These are phyloP conservation scores for Neospermospora avenae DNA, from an alignment of 2,329 filamentous ascomycete species.

Conservation along the genomic window DNA sequence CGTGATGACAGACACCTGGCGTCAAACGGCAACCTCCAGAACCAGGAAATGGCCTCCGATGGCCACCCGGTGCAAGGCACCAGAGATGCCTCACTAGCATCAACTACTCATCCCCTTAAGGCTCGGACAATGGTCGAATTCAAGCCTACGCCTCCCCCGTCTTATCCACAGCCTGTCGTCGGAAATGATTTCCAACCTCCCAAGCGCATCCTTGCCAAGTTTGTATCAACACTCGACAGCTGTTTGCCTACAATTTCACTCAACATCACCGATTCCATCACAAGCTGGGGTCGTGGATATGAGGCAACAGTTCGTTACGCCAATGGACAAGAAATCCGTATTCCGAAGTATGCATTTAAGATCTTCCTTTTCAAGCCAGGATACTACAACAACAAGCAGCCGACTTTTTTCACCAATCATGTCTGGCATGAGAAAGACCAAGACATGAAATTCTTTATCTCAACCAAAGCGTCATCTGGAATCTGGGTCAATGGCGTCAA, in stretches of 20 bases:
- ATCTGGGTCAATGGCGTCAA: constrained; percentile 74
- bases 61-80: background rate
- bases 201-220: constrained; percentile 55
- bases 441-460: constrained; percentile 63
- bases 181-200: constrained; percentile 32
- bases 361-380: constrained; percentile 70
- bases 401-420: constrained; percentile 36
- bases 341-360: constrained; percentile 80
- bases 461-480: constrained; percentile 73
- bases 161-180: constrained; percentile 14
- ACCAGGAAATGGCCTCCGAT: background rate
- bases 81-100: constrained; percentile 13
- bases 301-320: constrained; percentile 67
- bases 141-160: constrained; percentile 1
- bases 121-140: constrained; percentile 3
- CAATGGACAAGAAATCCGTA: constrained; percentile 59
- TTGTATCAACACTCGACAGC: constrained; percentile 65
- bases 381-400: constrained; percentile 55
- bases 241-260: constrained; percentile 60
- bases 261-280: constrained; percentile 61
- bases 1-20: constrained; percentile 31
- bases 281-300: constrained; percentile 72
- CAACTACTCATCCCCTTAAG: constrained; percentile 15
- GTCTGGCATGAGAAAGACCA: constrained; percentile 29
- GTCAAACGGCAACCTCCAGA: constrained; percentile 2